Conservation (phyloP, 768 basidiomycete genomes). For the Sporobolomyces roseus region DNA sequence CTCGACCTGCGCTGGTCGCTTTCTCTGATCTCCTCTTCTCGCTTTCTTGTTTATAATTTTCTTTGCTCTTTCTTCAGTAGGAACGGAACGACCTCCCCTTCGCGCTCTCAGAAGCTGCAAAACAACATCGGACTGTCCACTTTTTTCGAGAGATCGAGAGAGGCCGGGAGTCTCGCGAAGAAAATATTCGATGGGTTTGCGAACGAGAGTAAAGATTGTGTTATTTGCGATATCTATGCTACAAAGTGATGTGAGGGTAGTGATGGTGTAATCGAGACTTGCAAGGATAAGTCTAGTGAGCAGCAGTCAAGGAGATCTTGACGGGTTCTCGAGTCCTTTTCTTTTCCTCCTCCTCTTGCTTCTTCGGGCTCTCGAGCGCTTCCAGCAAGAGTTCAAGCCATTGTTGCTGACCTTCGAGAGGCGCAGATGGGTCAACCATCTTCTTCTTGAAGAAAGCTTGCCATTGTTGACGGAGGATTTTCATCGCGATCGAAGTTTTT, state of each 20-base stretch:
- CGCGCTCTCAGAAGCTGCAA: slow-evolving; percentile 11
- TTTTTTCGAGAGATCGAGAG: too few relatives aligned
- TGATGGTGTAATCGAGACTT: background rate
- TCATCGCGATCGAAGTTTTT: slow-evolving; percentile 73
- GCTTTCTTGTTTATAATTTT: background rate
- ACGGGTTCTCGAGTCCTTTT: slow-evolving; percentile 20
- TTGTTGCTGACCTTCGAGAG: slow-evolving; percentile 22
- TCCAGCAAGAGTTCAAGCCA: slow-evolving; percentile 37
- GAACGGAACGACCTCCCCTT: background rate
- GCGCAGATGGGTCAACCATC: slow-evolving; percentile 38
- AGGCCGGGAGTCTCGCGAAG: too few relatives aligned
- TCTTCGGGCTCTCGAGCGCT: slow-evolving; percentile 32
- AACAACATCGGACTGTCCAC: background rate
- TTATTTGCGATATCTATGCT: slow-evolving; percentile 11
- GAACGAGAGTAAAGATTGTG: background rate
- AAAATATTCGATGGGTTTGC: too few relatives aligned
- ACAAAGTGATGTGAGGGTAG: slow-evolving; percentile 1
- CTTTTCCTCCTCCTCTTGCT: slow-evolving; percentile 43
- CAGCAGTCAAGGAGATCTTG: slow-evolving; percentile 18
- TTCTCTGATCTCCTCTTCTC: background rate
- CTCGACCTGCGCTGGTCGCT: slow-evolving; percentile 1
- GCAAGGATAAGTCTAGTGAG: background rate
- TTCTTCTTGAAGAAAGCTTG: slow-evolving; percentile 33
- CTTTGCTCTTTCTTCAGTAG: background rate
- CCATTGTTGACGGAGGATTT: slow-evolving; percentile 60